Evolutionary conservation across 2,329 filamentous ascomycete species (phyloP).

Genomic region (Colletotrichum sp.): DNA sequence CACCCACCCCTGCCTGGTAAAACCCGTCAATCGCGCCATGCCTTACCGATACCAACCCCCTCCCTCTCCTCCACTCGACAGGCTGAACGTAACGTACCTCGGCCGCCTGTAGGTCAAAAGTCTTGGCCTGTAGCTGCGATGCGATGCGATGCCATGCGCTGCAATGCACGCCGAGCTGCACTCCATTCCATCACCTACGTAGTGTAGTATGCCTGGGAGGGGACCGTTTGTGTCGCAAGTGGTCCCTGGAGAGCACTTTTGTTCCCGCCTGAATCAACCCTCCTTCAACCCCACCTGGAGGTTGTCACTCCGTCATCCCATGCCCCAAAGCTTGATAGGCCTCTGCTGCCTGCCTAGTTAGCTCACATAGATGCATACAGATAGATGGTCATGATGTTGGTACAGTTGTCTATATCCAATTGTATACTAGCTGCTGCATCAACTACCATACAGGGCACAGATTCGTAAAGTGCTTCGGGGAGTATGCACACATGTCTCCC

Average conservation of each 20-base stretch:
- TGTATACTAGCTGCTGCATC: not conserved
- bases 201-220: not conserved
- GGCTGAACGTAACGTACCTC: not conserved
- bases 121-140: not conserved
- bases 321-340: not conserved
- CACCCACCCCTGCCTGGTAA: not conserved
- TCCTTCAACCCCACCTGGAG: not conserved
- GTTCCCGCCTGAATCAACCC: not conserved
- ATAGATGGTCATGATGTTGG: not conserved
- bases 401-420: slow-evolving; percentile 7
- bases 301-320: not conserved
- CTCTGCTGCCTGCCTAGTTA: not conserved
- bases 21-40: slow-evolving; percentile 4
- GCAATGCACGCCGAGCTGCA: slow-evolving; percentile 14
- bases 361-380: not conserved
- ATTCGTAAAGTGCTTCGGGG: not conserved
- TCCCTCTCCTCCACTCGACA: not conserved
- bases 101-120: not conserved
- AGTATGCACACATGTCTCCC: not conserved
- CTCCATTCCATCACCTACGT: not conserved
- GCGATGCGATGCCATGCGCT: slow-evolving; percentile 5
- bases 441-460: slow-evolving; percentile 4
- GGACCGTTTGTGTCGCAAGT: slow-evolving; percentile 13
- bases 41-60: not conserved
- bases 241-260: slow-evolving; percentile 13